Base-by-base conservation (phyloP, 2,329 filamentous ascomycete species). In the Fusarium neocosmosporiellum region DNA sequence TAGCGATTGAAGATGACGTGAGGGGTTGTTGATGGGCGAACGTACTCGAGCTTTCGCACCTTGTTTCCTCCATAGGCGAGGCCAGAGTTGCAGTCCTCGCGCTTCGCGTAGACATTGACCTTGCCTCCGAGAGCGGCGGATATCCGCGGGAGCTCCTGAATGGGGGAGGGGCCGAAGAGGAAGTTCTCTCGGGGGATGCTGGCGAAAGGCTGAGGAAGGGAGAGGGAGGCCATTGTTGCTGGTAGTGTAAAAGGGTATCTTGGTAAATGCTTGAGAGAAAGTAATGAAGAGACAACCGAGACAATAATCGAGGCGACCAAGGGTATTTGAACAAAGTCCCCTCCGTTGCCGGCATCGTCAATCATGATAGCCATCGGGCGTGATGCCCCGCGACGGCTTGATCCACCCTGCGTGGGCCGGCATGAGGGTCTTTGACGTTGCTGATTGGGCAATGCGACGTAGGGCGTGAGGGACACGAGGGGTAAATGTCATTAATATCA, bases 1-100 rank as follows among this genome's bases (percentile, higher is more conserved):
- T 22, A 72, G 61, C 0, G 9, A 4, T 34, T 20, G 37, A 1
- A 6, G 3, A 18, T n/a, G n/a, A n/a, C n/a, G n/a, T n/a, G n/a
- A n/a, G n/a, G n/a, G n/a, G n/a, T n/a, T n/a, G n/a, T n/a, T n/a
- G n/a, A n/a, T n/a, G n/a, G n/a, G n/a, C n/a, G n/a, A n/a, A n/a
- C 69, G 16, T 78, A 89, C 84, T 93, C 91, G 3, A 93, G 85
- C 80, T 93, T 93, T 66, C 91, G 86, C 33, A 88, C 89, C 81
- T 93, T 93, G 83, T 93, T 93, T 61, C 90, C 91, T 39, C 91
- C 91, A 75, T 87, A 92, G 4, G 91, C 91, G 20, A 92, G 86
- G 1, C 88, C 89, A 2, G 90, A 92, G 81, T 92, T 92, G 77
- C 90, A 89, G 81, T 94, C 92, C 73, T 94, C 92, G 59, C 92